Evolutionary conservation across 2,329 filamentous ascomycete genomes (phyloP), one percentile per base, ranked within the genome.

Genomic region (Stylonectria norvegica): DNA sequence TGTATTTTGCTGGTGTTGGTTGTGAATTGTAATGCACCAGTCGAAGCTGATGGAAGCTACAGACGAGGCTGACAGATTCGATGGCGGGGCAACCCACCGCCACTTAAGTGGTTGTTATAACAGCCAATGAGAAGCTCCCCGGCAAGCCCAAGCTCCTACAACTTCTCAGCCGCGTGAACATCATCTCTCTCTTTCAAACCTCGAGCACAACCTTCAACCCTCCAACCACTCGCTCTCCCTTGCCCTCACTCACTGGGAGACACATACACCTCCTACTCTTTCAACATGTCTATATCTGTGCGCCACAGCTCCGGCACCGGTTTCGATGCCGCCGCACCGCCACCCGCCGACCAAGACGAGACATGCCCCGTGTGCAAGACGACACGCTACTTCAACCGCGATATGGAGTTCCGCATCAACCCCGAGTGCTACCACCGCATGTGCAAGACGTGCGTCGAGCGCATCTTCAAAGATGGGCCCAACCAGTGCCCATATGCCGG

Each of bases 351-450:
- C 47, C 45, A 61, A 35, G 71, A 74, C 52, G 89, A 96, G 67
- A 86, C 90, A 61, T 98, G 93, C 70, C 93, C 91, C 42, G 88
- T 97, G 54, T 98, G 93, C 85, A 96, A 96, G 70, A 94, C 89
- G 44, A 88, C 87, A 45, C 87, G 89, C 50, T 97, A 97, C 72
- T 85, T 97, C 58, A 96, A 96, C 72, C 83, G 83, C 46, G 85
- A 89, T 69, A 90, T 98, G 79, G 79, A 85, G 50, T 97, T 98
- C 69, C 85, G 93, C 55, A 90, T 98, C 71, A 96, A 97, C 65
- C 89, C 91, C 7, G 89, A 95, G 73, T 98, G 93, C 78, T 98
- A 98, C 73, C 93, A 98, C 74, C 89, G 89, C 54, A 97, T 98
- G 88, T 98, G 93, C 73, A 85, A 89, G 64, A 90, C 87, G 42